Percentiles rank a stretch among this genome's conserved stretches.
Conservation (phyloP, 2,329 filamentous ascomycete genomes). For the Chaetothyriales sp. region DNA sequence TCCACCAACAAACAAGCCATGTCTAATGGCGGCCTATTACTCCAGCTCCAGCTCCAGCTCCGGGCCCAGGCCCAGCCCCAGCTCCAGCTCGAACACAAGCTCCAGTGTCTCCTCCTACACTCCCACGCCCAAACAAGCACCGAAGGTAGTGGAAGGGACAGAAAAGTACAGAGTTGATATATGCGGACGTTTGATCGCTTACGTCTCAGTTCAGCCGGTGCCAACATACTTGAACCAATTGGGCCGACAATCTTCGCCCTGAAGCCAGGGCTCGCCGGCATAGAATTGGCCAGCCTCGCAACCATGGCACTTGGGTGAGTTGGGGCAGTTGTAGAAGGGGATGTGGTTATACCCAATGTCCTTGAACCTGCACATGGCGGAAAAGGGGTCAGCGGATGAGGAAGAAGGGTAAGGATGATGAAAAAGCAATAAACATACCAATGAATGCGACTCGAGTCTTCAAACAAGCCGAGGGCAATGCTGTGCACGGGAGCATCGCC, state of each 20-base stretch:
- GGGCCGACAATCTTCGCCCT: slow-evolving; percentile 83
- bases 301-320: slow-evolving; percentile 80
- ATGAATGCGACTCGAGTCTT: slow-evolving; percentile 78
- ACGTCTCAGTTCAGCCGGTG: slow-evolving; percentile 47
- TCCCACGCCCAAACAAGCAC: not conserved
- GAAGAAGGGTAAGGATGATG: not conserved
- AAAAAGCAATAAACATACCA: slow-evolving; percentile 45
- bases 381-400: not conserved
- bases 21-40: not conserved
- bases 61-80: no score
- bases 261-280: slow-evolving; percentile 70
- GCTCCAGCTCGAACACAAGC: no score
- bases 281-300: slow-evolving; percentile 79
- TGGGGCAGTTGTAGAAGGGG: slow-evolving; percentile 97
- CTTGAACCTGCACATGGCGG: slow-evolving; percentile 57
- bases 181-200: not conserved
- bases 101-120: not conserved
- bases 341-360: slow-evolving; percentile 98
- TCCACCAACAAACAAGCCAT: not conserved
- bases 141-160: not conserved
- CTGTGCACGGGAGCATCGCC: slow-evolving; percentile 95
- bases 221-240: slow-evolving; percentile 96
- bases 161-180: not conserved
- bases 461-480: slow-evolving; percentile 81
- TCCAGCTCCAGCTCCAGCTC: no score